phyloP scores from a whole-genome alignment of 768 basidiomycete species.

The Cystobasidium onofrii region DNA sequence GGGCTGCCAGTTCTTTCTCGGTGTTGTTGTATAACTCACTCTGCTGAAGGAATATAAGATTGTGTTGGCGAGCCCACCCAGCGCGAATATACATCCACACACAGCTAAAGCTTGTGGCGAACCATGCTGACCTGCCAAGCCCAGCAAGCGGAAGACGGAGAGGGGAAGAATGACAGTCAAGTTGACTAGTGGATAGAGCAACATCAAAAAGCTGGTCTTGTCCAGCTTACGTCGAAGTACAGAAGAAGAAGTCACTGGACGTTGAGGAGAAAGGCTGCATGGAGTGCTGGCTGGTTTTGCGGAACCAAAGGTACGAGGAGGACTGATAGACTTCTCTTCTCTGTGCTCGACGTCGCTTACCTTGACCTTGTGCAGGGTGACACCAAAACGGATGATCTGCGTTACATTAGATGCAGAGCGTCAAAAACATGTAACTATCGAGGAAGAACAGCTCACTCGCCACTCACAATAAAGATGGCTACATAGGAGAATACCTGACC shows the following conservation, averaged over 20 bases:
- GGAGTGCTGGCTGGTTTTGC: not conserved
- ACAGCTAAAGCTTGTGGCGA: slow-evolving; percentile 17
- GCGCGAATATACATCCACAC: slow-evolving; percentile 20
- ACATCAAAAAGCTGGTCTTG: slow-evolving; percentile 11
- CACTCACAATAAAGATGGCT: slow-evolving; percentile 23
- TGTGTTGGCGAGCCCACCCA: slow-evolving; percentile 17
- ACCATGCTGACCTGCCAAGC: slow-evolving; percentile 2
- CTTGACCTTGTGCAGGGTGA: not conserved
- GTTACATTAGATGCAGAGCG: not conserved
- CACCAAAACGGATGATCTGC: slow-evolving; percentile 22
- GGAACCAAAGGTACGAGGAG: slow-evolving; percentile 17
- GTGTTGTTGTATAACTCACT: not conserved
- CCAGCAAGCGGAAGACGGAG: slow-evolving; percentile 14
- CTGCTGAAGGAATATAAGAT: slow-evolving; percentile 9
- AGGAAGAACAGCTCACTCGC: not conserved
- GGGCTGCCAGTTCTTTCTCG: too few species aligned
- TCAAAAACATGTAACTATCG: not conserved
- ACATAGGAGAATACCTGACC: slow-evolving; percentile 9
- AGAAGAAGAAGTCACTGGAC: slow-evolving; percentile 4
- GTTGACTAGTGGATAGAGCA: slow-evolving; percentile 20
- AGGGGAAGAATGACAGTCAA: slow-evolving; percentile 21
- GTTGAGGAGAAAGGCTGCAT: not conserved
- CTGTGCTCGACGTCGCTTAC: not conserved
- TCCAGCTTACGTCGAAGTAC: slow-evolving; percentile 12
- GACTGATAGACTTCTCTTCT: not conserved